Evolutionary conservation across 306 rosid genomes (phyloP).

Genomic region (Lathyrus aphaca): DNA sequence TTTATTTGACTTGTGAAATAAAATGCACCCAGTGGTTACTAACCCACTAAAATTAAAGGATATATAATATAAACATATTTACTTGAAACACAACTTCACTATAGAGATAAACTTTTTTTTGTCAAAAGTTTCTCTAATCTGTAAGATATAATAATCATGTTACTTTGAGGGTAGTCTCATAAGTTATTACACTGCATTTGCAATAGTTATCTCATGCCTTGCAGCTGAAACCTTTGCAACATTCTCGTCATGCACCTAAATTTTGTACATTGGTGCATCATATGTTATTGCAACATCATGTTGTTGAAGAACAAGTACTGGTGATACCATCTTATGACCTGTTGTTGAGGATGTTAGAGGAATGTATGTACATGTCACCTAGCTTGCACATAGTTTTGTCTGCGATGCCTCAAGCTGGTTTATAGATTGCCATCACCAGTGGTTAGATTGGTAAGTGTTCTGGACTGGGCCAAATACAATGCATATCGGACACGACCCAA

Average conservation of each 20-base stretch:
- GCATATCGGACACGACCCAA: too few relatives aligned
- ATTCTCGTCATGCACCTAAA: slow-evolving; percentile 22
- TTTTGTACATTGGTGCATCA: slow-evolving; percentile 50
- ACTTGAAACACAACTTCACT: slow-evolving; percentile 17
- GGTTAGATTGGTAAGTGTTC: too few relatives aligned
- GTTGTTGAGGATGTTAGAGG: slow-evolving; percentile 50
- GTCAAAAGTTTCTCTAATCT: neutral
- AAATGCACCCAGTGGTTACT: slow-evolving; percentile 6
- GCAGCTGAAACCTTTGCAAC: slow-evolving; percentile 39
- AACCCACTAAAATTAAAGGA: slow-evolving; percentile 28
- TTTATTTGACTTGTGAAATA: neutral
- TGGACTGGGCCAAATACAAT: too few relatives aligned
- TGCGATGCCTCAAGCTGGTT: slow-evolving; percentile 54
- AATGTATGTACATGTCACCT: slow-evolving; percentile 43
- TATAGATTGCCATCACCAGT: slow-evolving; percentile 69
- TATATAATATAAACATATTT: slow-evolving; percentile 21
- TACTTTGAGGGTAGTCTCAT: neutral
- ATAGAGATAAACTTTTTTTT: neutral
- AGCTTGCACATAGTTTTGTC: slow-evolving; percentile 51
- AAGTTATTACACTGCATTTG: slow-evolving; percentile 40
- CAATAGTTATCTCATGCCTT: slow-evolving; percentile 7
- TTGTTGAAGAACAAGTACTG: slow-evolving; percentile 74
- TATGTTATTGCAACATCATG: slow-evolving; percentile 55
- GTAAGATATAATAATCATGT: too few relatives aligned
- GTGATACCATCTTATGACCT: slow-evolving; percentile 48